These are phyloP conservation scores for Colletotrichum echinochloae DNA, from an alignment of 2,329 filamentous ascomycete species.

Conservation along the genomic window DNA sequence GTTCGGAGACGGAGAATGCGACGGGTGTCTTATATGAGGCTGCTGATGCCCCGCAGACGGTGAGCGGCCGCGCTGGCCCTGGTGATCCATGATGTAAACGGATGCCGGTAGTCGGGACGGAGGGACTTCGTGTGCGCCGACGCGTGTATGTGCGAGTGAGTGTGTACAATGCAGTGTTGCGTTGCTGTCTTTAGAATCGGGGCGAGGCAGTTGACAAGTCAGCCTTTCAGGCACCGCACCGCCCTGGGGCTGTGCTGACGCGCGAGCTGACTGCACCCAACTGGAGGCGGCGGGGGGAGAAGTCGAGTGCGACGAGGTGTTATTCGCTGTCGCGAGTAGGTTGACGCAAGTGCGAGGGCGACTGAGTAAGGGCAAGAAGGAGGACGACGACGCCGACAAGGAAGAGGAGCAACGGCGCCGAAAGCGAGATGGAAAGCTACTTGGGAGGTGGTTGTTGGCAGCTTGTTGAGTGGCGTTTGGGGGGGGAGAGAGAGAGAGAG, in stretches of 20 bases:
- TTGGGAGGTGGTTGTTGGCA: conserved; percentile 11
- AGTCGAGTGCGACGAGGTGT: conserved; percentile 28
- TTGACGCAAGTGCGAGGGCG: conserved; percentile 15
- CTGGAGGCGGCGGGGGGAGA: conserved; percentile 35
- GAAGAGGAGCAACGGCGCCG: conserved; percentile 10
- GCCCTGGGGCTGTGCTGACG: conserved; percentile 57
- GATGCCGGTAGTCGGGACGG: conserved; percentile 38
- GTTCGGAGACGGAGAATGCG: conserved; percentile 72
- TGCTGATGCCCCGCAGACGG: conserved; percentile 69
- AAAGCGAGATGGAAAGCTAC: background rate
- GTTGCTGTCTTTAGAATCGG: conserved; percentile 52
- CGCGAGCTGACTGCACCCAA: conserved; percentile 45
- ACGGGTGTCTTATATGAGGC: conserved; percentile 74
- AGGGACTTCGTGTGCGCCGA: conserved; percentile 36
- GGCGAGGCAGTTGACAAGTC: conserved; percentile 60
- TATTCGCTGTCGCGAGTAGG: conserved; percentile 36
- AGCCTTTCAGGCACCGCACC: conserved; percentile 58
- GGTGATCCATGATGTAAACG: conserved; percentile 55
- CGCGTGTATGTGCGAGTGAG: conserved; percentile 15
- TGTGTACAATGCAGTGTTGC: conserved; percentile 33
- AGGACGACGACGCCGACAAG: background rate
- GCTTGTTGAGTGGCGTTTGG: conserved; percentile 30
- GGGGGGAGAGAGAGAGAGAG: conserved; percentile 14
- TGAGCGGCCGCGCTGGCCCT: conserved; percentile 66
- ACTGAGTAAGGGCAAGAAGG: conserved; percentile 7